Conservation (phyloP, 345 rosid genomes). For the Populus davidiana region DNA sequence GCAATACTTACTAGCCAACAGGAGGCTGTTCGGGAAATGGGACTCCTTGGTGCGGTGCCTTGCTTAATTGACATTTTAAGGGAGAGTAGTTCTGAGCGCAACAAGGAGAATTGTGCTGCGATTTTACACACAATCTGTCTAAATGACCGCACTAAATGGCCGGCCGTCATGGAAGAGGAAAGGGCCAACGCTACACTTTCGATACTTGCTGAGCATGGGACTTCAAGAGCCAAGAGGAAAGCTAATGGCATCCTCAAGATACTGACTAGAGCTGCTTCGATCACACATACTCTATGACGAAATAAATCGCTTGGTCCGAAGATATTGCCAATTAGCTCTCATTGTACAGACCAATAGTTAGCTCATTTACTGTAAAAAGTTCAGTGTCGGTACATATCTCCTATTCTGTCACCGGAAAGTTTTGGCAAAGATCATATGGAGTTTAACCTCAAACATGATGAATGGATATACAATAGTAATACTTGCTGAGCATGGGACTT, state of each 20-base stretch:
- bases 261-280: conserved; percentile 22
- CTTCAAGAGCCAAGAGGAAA: conserved; percentile 56
- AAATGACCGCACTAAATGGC: conserved; percentile 22
- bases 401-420: conserved; percentile 5
- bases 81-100: conserved; percentile 29
- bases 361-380: conserved; percentile 17
- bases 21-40: conserved; percentile 40
- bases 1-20: conserved; percentile 41
- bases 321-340: too few relatives aligned
- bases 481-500: conserved; percentile 34
- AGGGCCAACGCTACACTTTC: conserved; percentile 36
- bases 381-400: not conserved
- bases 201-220: conserved; percentile 35
- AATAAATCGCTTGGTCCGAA: not conserved
- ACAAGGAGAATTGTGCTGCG: conserved; percentile 48
- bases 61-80: conserved; percentile 44
- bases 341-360: conserved; percentile 5
- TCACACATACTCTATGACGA: conserved; percentile 20
- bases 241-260: conserved; percentile 41
- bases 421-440: conserved; percentile 10
- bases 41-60: conserved; percentile 34
- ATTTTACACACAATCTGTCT: conserved; percentile 40
- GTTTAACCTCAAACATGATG: not conserved
- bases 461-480: not conserved
- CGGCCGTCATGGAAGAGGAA: conserved; percentile 36